Conservation (phyloP, 805 yeast species). For the Starmerella apis region DNA sequence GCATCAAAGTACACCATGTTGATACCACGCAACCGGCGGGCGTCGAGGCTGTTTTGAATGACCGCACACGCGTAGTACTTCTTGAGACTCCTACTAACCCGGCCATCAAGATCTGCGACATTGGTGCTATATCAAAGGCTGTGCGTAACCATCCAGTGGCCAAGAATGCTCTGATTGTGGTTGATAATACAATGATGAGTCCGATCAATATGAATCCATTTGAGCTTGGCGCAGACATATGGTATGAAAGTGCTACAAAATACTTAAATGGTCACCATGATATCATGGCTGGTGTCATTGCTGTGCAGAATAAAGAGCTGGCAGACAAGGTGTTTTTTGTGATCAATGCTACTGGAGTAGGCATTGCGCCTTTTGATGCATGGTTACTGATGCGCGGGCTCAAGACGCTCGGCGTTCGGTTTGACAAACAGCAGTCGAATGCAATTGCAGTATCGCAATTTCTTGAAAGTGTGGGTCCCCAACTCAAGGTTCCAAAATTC, state of each 20-base stretch:
- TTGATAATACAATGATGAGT: conserved; percentile 96
- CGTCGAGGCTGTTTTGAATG: conserved; percentile 46
- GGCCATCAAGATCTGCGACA: conserved; percentile 74
- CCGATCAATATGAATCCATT: conserved; percentile 78
- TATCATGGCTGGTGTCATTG: conserved; percentile 89
- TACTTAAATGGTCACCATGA: conserved; percentile 92
- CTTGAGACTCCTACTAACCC: conserved; percentile 94
- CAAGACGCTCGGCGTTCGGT: conserved; percentile 74
- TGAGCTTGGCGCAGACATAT: conserved; percentile 79
- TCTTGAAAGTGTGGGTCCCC: conserved; percentile 47
- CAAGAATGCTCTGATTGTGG: conserved; percentile 53
- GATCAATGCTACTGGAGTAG: conserved; percentile 84
- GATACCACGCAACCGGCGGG: conserved; percentile 68
- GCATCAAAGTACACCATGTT: conserved; percentile 57
- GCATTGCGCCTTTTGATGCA: conserved; percentile 82
- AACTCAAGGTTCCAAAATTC: conserved; percentile 31
- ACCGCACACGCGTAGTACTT: conserved; percentile 62
- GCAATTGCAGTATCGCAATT: conserved; percentile 66
- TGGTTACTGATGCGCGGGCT: conserved; percentile 85
- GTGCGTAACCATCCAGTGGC: conserved; percentile 53
- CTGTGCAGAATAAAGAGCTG: conserved; percentile 51
- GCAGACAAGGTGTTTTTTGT: conserved; percentile 64
- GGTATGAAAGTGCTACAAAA: conserved; percentile 88
- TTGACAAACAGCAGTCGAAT: conserved; percentile 79
- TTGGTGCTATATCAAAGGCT: conserved; percentile 51